Conservation (phyloP, 139 green algal genomes). For the Eudorina sp. region DNA sequence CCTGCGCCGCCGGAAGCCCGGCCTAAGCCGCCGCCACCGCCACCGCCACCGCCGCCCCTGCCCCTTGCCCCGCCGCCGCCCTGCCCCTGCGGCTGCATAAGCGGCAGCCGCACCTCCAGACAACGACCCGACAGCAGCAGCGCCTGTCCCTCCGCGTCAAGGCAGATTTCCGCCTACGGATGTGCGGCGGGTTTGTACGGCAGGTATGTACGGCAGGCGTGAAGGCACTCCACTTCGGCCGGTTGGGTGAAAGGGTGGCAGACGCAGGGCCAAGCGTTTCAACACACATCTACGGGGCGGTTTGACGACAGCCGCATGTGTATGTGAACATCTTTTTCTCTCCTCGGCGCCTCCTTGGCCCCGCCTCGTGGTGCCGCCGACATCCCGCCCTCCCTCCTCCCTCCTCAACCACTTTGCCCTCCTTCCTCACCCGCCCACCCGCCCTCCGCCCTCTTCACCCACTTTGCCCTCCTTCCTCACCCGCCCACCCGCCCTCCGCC, state of each 20-base stretch:
- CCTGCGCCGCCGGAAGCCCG: not conserved
- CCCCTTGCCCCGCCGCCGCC: not conserved
- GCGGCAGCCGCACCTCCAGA: slow-evolving; percentile 46
- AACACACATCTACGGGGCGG: too few relatives aligned
- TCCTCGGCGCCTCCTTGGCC: too few relatives aligned
- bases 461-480: not conserved
- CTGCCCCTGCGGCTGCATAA: not conserved
- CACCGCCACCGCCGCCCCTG: not conserved
- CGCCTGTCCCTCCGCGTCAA: slow-evolving; percentile 38
- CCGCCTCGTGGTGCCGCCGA: too few relatives aligned
- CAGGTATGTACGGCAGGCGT: not conserved
- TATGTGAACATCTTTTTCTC: too few relatives aligned
- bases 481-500: not conserved
- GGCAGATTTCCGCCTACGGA: slow-evolving; percentile 14
- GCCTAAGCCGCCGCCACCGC: not conserved
- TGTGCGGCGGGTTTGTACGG: not conserved
- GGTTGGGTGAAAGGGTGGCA: too few relatives aligned
- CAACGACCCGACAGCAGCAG: slow-evolving; percentile 41
- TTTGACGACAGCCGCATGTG: too few relatives aligned
- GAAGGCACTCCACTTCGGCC: too few relatives aligned
- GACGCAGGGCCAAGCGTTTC: too few relatives aligned
- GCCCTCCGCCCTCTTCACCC: not conserved
- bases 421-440: not conserved
- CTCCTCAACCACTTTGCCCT: too few relatives aligned
- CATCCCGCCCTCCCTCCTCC: not conserved